Base-by-base conservation (phyloP, 2,329 filamentous ascomycete genomes). In the Fusarium chaquense region DNA sequence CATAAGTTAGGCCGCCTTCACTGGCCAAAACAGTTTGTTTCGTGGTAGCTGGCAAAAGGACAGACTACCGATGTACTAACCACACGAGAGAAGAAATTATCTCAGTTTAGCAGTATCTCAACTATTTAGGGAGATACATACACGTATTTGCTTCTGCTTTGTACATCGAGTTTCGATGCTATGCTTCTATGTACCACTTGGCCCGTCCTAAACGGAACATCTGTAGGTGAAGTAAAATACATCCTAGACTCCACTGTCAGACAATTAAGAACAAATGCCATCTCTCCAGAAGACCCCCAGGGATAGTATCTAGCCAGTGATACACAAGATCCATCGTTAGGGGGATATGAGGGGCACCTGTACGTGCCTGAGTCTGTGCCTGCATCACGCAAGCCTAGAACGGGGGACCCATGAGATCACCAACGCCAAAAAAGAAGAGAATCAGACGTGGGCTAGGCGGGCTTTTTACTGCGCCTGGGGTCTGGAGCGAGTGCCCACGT, bases 351-450 rank as follows among this genome's bases (percentile, higher is more conserved):
- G 65, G 65, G 64, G 60, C 26, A 36, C 8, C 51, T 57, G 35
- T 36, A 36, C 35, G 49, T 55, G 61, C 44, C 61, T 46, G 38
- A 30, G 43, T 49, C 52, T 65, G 45, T 54, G 53, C 20, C 53
- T 60, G 41, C 44, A 35, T 44, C 59, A 61, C 57, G 62, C 67
- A 62, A 44, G 58, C 24, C 58, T 57, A 35, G 36, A 61, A 67
- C 53, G 67, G 67, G 53, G 62, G 35, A 26, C 56, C 67, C 45
- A 59, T 70, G 67, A 63, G 53, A 69, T 49, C 52, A 67, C 57
- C 63, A 68, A 44, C 51, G 41, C 51, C 53, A 61, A 40, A 54
- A 36, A 36, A 50, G 28, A 68, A 51, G 60, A 45, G 36, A 35
- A 45, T 26, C 38, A 33, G 58, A 57, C 52, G 24, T 7, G 24